Percentiles rank a stretch among this genome's conserved stretches.
Conservation (phyloP, 768 basidiomycete species). For the Postia placenta region DNA sequence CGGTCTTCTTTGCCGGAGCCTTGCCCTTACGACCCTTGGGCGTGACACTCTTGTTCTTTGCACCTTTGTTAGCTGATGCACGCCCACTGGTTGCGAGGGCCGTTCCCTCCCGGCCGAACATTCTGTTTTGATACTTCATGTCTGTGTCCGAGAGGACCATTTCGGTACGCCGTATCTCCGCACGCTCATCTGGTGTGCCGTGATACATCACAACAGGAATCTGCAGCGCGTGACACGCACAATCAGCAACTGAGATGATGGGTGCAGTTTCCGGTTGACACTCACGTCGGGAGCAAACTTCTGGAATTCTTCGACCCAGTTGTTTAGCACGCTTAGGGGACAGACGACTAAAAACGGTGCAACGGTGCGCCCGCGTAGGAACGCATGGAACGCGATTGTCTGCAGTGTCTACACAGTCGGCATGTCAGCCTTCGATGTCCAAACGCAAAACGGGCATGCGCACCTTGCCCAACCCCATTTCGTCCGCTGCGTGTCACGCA, state of each 20-base stretch:
- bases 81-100: not conserved
- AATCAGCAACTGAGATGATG: no score
- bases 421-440: not conserved
- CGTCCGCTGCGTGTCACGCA: constrained; percentile 57
- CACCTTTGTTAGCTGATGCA: not conserved
- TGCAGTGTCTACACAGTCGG: constrained; percentile 69
- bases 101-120: not conserved
- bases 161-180: constrained; percentile 62
- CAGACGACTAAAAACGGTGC: constrained; percentile 86
- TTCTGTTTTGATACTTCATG: constrained; percentile 19
- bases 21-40: not conserved
- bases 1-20: not conserved
- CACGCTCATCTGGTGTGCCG: constrained; percentile 76
- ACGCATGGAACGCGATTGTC: constrained; percentile 89
- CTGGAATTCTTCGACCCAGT: constrained; percentile 82
- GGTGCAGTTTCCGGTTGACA: constrained; percentile 3
- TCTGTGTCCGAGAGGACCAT: constrained; percentile 34
- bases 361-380: constrained; percentile 69
- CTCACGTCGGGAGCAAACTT: constrained; percentile 78
- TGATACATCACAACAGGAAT: constrained; percentile 91
- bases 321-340: constrained; percentile 88
- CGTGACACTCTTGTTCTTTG: not conserved
- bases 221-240: no score
- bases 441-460: constrained; percentile 5
- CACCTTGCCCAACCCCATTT: constrained; percentile 92